Conservation (phyloP, 2,329 filamentous ascomycete genomes). For the Aspergillus latus region DNA sequence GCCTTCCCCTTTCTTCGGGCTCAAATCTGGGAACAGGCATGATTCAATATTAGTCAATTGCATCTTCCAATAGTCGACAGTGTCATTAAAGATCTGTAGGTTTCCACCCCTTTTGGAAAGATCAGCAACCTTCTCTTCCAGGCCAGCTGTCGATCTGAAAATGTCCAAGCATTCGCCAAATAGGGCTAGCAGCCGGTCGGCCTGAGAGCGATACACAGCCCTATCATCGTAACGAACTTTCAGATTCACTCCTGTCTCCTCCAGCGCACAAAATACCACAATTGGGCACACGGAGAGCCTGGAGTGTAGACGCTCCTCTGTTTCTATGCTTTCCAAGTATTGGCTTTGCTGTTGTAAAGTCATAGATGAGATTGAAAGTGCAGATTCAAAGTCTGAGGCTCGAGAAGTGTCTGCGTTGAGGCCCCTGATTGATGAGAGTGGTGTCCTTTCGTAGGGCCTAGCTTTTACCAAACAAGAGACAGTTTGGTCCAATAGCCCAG, state of each 20-base stretch:
- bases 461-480: conserved; percentile 56
- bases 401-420: conserved; percentile 47
- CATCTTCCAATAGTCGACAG: conserved; percentile 47
- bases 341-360: conserved; percentile 5
- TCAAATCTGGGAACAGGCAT: conserved; percentile 45
- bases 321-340: neutral
- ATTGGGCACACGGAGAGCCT: conserved; percentile 12
- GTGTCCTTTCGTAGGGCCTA: conserved; percentile 58
- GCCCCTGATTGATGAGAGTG: conserved; percentile 50
- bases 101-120: conserved; percentile 27
- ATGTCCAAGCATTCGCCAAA: conserved; percentile 12
- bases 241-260: conserved; percentile 4
- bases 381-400: conserved; percentile 44
- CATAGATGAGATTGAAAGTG: conserved; percentile 33
- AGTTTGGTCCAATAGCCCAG: conserved; percentile 53
- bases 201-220: conserved; percentile 9
- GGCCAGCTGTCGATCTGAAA: conserved; percentile 9
- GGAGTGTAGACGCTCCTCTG: neutral
- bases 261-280: conserved; percentile 11
- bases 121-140: conserved; percentile 17
- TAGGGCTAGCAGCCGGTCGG: conserved; percentile 12
- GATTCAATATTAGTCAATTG: conserved; percentile 48
- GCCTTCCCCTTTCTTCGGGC: conserved; percentile 9
- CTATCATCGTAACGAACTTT: conserved; percentile 12
- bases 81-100: conserved; percentile 27